A percentile compares a stretch with the other conserved stretches of the same genome.
Conservation (phyloP, 2,329 filamentous ascomycete species). For the Colletotrichum spaethianum region DNA sequence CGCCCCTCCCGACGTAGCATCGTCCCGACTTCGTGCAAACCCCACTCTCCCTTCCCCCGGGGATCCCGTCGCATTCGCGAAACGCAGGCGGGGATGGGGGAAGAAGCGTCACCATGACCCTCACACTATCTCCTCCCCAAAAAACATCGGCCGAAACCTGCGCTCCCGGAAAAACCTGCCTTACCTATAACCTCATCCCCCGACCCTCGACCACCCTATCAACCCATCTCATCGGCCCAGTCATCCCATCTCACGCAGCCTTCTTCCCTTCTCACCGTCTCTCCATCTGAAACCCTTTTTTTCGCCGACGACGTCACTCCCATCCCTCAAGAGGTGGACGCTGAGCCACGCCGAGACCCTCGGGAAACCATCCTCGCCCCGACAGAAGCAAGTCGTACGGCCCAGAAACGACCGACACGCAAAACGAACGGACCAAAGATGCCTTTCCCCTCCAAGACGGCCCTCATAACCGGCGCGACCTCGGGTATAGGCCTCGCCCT, state of each 20-base stretch:
- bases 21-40: constrained; percentile 20
- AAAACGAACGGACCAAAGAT: constrained; percentile 49
- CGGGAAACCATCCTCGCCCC: background rate
- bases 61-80: background rate
- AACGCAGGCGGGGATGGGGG: background rate
- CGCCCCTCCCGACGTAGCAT: constrained; percentile 23
- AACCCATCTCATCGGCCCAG: background rate
- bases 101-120: constrained; percentile 23
- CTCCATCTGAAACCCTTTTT: background rate
- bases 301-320: background rate
- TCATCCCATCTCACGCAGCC: background rate
- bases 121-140: background rate
- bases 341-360: background rate
- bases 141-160: constrained; percentile 1
- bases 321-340: background rate
- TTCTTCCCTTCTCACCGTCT: background rate
- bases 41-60: background rate
- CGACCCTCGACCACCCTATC: background rate
- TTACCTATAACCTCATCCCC: background rate
- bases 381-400: background rate
- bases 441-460: constrained; percentile 68
- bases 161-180: background rate
- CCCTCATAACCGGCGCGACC: constrained; percentile 69
- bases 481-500: constrained; percentile 67
- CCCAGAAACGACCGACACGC: background rate